phyloP scores from a whole-genome alignment of 176 grass and related monocot genomes.

The Avena eriantha region DNA sequence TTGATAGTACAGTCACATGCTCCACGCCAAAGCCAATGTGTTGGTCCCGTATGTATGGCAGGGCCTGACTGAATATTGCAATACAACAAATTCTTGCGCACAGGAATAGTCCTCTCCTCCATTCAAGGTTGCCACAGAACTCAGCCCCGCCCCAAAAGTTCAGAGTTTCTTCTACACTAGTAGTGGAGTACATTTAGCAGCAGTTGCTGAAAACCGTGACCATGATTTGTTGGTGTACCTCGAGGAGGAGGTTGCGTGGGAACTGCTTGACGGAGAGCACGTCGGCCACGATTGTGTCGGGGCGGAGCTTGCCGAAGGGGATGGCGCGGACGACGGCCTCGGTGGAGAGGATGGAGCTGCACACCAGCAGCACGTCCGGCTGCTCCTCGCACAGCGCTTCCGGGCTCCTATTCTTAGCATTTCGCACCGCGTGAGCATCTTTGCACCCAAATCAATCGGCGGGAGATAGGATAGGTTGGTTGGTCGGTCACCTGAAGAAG shows the following conservation, averaged over 20 bases:
- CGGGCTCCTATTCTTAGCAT: slow-evolving; percentile 40
- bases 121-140: neutral
- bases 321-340: slow-evolving; percentile 56
- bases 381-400: slow-evolving; percentile 65
- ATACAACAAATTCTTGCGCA: neutral
- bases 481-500: slow-evolving; percentile 49
- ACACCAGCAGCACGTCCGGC: slow-evolving; percentile 66
- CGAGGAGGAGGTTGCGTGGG: slow-evolving; percentile 70
- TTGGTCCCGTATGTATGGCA: neutral
- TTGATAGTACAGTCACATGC: neutral
- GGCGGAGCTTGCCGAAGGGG: slow-evolving; percentile 59
- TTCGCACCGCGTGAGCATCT: neutral
- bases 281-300: slow-evolving; percentile 65
- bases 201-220: neutral
- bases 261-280: slow-evolving; percentile 81
- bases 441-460: neutral
- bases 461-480: neutral
- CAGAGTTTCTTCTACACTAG: slow-evolving; percentile 6
- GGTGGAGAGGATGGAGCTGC: slow-evolving; percentile 77
- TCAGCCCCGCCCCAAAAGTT: neutral
- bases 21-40: neutral
- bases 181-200: neutral
- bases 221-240: slow-evolving; percentile 38
- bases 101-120: neutral
- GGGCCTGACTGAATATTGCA: neutral